Percentiles rank a stretch among this genome's conserved stretches.
phyloP scores from a whole-genome alignment of 2,329 filamentous ascomycete genomes.

The Diplodia mutila region DNA sequence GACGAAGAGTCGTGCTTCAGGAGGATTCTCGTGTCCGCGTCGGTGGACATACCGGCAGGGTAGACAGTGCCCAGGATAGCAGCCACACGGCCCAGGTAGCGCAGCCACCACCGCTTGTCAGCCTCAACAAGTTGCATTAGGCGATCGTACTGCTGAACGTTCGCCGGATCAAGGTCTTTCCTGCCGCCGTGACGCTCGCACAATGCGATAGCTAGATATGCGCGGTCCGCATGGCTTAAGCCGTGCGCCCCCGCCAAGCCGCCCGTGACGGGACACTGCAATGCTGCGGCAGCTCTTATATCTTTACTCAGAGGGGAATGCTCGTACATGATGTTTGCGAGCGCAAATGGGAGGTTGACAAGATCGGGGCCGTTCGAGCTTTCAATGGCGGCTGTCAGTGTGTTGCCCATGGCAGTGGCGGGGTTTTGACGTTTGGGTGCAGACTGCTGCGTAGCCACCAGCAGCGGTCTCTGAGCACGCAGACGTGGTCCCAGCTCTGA shows the following conservation, averaged over 20 bases:
- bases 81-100: constrained; percentile 65
- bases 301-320: constrained; percentile 51
- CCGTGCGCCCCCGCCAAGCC: constrained; percentile 71
- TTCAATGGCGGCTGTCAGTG: not conserved
- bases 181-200: constrained; percentile 73
- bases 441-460: constrained; percentile 56
- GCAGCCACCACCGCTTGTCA: constrained; percentile 66
- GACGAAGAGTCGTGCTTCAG: constrained; percentile 28
- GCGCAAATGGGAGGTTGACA: constrained; percentile 48
- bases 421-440: constrained; percentile 44
- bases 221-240: constrained; percentile 71
- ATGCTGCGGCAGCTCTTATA: constrained; percentile 61
- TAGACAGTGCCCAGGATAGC: constrained; percentile 62
- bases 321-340: constrained; percentile 63
- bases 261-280: constrained; percentile 75
- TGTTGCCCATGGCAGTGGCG: not conserved
- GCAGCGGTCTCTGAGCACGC: constrained; percentile 68
- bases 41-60: constrained; percentile 56
- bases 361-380: constrained; percentile 27
- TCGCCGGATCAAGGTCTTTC: constrained; percentile 59
- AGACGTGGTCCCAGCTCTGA: constrained; percentile 65
- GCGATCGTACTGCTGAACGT: constrained; percentile 58
- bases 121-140: constrained; percentile 58
- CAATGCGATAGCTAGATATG: constrained; percentile 70
- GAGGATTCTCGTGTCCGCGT: constrained; percentile 40